phyloP scores from a whole-genome alignment of 2,329 filamentous ascomycete species.

The Penicillium sp. region DNA sequence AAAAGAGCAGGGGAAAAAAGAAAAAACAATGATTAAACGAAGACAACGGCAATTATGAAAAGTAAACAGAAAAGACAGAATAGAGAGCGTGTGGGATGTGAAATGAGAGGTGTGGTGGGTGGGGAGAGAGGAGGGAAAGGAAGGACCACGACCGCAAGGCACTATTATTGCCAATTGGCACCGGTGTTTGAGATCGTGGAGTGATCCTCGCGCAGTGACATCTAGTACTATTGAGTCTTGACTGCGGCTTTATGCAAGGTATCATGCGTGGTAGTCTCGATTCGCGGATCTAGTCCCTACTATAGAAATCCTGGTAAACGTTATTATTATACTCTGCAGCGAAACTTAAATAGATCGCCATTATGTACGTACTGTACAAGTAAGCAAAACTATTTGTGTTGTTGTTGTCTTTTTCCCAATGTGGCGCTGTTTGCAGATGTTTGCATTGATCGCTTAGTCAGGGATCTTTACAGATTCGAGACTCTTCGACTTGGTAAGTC shows the following conservation, averaged over 20 bases:
- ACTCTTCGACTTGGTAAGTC: constrained; percentile 5
- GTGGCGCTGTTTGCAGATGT: constrained; percentile 10
- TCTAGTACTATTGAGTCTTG: not conserved
- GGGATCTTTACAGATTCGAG: constrained; percentile 5
- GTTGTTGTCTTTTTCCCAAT: constrained; percentile 8
- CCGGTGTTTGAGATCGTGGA: constrained; percentile 19
- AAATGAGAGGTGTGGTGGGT: constrained; percentile 21
- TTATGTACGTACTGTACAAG: not conserved
- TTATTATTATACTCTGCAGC: not conserved
- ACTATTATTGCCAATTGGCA: constrained; percentile 18
- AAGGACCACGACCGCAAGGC: constrained; percentile 10
- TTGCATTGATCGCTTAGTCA: constrained; percentile 11
- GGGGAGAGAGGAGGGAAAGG: constrained; percentile 31
- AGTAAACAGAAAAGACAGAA: constrained; percentile 9
- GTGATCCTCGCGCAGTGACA: not conserved
- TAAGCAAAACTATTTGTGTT: not conserved
- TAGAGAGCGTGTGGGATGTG: constrained; percentile 22
- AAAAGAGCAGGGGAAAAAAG: not conserved
- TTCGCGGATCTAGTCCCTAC: not conserved
- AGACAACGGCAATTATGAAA: not conserved
- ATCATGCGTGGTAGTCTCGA: not conserved
- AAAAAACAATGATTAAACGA: not conserved
- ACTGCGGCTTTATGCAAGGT: not conserved
- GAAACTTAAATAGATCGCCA: not conserved
- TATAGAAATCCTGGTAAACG: not conserved